Evolutionary conservation across 2,329 filamentous ascomycete genomes (phyloP).

Genomic region (Penicillium sp.): DNA sequence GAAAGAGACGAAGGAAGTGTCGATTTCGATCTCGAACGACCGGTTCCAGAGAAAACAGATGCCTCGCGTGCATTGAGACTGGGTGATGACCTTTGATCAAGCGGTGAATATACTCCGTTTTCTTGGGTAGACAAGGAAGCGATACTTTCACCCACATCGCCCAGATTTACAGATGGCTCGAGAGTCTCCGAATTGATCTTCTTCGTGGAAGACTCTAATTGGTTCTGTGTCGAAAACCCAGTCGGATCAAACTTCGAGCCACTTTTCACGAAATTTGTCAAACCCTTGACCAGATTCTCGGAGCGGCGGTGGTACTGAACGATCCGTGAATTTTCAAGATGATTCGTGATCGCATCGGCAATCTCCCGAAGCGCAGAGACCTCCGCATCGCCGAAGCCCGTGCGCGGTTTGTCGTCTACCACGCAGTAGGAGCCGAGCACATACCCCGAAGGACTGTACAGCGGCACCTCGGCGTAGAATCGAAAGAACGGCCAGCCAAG

Average conservation of each 20-base stretch:
- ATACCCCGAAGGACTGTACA: conserved; percentile 56
- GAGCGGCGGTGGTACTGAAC: conserved; percentile 58
- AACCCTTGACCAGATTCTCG: conserved; percentile 58
- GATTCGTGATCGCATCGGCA: conserved; percentile 57
- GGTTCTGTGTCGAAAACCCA: conserved; percentile 15
- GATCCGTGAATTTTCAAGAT: conserved; percentile 59
- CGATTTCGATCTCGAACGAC: background rate
- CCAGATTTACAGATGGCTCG: too few species aligned
- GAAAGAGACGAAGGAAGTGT: conserved; percentile 9
- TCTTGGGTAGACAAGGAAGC: background rate
- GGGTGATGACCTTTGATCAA: background rate
- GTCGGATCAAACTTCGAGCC: conserved; percentile 26
- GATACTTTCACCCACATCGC: background rate
- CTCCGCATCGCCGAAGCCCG: conserved; percentile 39
- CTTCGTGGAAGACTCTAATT: conserved; percentile 2
- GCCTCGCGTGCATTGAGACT: background rate
- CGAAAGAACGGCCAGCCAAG: conserved; percentile 34
- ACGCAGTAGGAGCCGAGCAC: conserved; percentile 63
- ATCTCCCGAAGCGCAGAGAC: conserved; percentile 58
- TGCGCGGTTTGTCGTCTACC: conserved; percentile 57
- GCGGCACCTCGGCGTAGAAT: conserved; percentile 63
- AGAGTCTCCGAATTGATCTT: background rate
- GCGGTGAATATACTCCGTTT: background rate
- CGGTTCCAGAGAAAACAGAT: background rate
- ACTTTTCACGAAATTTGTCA: conserved; percentile 55